phyloP scores from a whole-genome alignment of 1,284 basidiomycete genomes.

The Exobasidium cylindrosporum region DNA sequence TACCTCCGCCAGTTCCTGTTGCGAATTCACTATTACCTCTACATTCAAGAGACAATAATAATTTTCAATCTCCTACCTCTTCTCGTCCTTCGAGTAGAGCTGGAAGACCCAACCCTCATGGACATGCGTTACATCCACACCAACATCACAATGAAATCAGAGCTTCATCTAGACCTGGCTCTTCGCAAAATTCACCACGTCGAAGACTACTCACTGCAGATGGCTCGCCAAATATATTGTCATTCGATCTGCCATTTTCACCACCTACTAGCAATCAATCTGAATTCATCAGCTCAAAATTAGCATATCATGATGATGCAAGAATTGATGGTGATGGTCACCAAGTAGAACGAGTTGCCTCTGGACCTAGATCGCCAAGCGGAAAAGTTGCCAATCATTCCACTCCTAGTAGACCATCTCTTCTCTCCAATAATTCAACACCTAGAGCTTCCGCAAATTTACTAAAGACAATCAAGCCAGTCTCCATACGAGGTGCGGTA shows the following conservation, averaged over 20 bases:
- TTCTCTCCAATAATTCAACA: neutral
- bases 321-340: too few relatives aligned
- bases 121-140: neutral
- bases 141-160: neutral
- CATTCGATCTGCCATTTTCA: too few relatives aligned
- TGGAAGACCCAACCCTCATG: neutral
- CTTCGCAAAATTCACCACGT: neutral
- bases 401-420: neutral
- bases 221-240: neutral
- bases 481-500: neutral
- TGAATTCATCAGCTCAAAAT: neutral
- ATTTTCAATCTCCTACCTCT: neutral
- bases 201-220: constrained; percentile 1
- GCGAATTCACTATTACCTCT: neutral
- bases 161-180: neutral
- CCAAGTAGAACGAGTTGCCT: too few relatives aligned
- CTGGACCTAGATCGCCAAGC: neutral
- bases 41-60: constrained; percentile 12
- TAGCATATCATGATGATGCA: neutral
- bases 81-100: constrained; percentile 10
- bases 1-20: constrained; percentile 13
- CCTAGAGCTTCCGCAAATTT: neutral
- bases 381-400: neutral
- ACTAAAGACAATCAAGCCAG: neutral
- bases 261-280: neutral